Percentiles rank a stretch among this genome's conserved stretches.
phyloP scores from a whole-genome alignment of 441 rosid genomes.

The Populus tomentosa region DNA sequence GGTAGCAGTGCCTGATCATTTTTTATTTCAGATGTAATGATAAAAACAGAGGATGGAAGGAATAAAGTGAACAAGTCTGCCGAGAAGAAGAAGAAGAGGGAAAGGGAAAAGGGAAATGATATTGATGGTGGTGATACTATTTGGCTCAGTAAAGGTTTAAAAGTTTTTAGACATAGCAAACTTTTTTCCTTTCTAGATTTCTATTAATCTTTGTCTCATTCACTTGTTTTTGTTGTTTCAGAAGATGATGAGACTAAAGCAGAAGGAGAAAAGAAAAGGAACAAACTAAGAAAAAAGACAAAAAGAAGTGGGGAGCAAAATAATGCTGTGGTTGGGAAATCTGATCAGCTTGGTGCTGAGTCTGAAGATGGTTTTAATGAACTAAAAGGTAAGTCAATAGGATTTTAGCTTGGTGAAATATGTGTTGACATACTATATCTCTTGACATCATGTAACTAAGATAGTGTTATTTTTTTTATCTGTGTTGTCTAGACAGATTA shows the following conservation, averaged over 20 bases:
- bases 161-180: background rate
- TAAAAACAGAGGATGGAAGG: slow-evolving; percentile 19
- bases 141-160: slow-evolving; percentile 19
- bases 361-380: slow-evolving; percentile 15
- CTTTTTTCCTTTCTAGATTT: background rate
- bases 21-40: slow-evolving; percentile 20
- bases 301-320: slow-evolving; percentile 18
- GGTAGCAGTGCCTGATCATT: slow-evolving; percentile 5
- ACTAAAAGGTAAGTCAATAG: slow-evolving; percentile 12
- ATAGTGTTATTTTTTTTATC: background rate
- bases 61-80: slow-evolving; percentile 11
- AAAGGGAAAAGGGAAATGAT: slow-evolving; percentile 21
- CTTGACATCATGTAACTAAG: background rate
- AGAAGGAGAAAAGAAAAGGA: slow-evolving; percentile 22
- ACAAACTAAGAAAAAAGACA: slow-evolving; percentile 20
- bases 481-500: background rate
- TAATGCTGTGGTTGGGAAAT: slow-evolving; percentile 3
- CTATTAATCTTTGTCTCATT: slow-evolving; percentile 6
- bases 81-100: slow-evolving; percentile 31
- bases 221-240: slow-evolving; percentile 3
- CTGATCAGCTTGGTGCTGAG: slow-evolving; percentile 9
- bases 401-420: background rate
- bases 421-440: background rate
- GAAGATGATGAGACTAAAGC: slow-evolving; percentile 4
- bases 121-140: slow-evolving; percentile 9